Conservation (phyloP, 148 eudicot genomes). For the Diospyros kaki region DNA sequence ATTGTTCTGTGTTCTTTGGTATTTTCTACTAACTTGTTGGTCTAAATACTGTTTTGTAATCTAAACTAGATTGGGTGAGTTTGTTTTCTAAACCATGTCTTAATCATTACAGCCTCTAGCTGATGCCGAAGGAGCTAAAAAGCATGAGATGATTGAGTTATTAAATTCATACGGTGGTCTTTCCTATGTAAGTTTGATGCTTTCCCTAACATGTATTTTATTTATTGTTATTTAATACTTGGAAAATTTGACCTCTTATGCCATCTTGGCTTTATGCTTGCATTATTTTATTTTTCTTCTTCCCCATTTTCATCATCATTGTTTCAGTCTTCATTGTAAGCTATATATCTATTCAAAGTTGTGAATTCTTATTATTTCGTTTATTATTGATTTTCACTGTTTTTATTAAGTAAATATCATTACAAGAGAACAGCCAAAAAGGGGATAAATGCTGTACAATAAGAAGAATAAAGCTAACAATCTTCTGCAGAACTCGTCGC, state of each 20-base stretch:
- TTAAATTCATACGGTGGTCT: slow-evolving; percentile 78
- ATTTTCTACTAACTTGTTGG: not conserved
- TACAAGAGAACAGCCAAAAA: no score
- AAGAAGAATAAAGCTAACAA: no score
- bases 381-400: not conserved
- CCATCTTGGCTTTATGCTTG: not conserved
- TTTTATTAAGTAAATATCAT: not conserved
- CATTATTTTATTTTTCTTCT: not conserved
- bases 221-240: not conserved
- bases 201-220: not conserved
- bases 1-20: not conserved
- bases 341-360: not conserved
- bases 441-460: no score
- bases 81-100: slow-evolving; percentile 14
- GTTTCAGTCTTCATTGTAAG: not conserved
- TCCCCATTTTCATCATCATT: not conserved
- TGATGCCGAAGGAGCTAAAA: slow-evolving; percentile 98
- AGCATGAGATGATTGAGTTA: slow-evolving; percentile 67
- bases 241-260: not conserved
- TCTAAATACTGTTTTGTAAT: slow-evolving; percentile 3
- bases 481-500: not conserved
- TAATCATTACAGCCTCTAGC: slow-evolving; percentile 83
- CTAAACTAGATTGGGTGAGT: slow-evolving; percentile 2
- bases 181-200: slow-evolving; percentile 68
- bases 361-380: not conserved